Percentiles rank a stretch among this genome's conserved stretches.
phyloP scores from a whole-genome alignment of 2,329 filamentous ascomycete genomes.

The Exophiala sp. region DNA sequence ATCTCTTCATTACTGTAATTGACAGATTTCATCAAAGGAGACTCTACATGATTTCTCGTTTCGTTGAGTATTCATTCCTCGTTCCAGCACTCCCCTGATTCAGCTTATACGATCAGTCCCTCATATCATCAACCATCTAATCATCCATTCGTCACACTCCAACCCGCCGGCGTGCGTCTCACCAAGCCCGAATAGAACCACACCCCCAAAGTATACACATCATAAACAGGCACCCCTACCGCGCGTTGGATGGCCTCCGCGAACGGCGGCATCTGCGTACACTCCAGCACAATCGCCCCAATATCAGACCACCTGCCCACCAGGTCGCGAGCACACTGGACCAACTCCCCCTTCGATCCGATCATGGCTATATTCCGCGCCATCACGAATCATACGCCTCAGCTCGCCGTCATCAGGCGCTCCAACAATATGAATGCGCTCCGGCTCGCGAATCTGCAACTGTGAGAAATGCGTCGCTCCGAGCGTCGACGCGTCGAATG shows the following conservation, averaged over 20 bases:
- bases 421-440: constrained; percentile 27
- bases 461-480: constrained; percentile 14
- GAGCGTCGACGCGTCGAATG: constrained; percentile 28
- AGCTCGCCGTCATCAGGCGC: constrained; percentile 10
- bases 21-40: too few species aligned
- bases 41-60: too few species aligned
- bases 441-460: constrained; percentile 28
- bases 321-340: constrained; percentile 4
- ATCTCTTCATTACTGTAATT: too few species aligned
- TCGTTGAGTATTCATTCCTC: too few species aligned
- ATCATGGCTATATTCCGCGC: constrained; percentile 3
- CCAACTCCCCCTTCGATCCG: constrained; percentile 8
- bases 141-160: background rate
- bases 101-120: too few species aligned
- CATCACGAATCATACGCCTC: constrained; percentile 3
- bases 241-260: constrained; percentile 32
- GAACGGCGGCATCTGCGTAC: constrained; percentile 38
- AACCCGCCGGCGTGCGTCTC: constrained; percentile 9
- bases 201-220: constrained; percentile 35
- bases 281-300: constrained; percentile 33
- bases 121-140: too few species aligned
- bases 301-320: constrained; percentile 20
- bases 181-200: constrained; percentile 37
- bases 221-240: constrained; percentile 33
- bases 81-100: too few species aligned